A percentile compares a stretch with the other conserved stretches of the same genome.
These are phyloP conservation scores for Trypanosoma scelopori DNA, from an alignment of 208 protist species.

Conservation along the genomic window DNA sequence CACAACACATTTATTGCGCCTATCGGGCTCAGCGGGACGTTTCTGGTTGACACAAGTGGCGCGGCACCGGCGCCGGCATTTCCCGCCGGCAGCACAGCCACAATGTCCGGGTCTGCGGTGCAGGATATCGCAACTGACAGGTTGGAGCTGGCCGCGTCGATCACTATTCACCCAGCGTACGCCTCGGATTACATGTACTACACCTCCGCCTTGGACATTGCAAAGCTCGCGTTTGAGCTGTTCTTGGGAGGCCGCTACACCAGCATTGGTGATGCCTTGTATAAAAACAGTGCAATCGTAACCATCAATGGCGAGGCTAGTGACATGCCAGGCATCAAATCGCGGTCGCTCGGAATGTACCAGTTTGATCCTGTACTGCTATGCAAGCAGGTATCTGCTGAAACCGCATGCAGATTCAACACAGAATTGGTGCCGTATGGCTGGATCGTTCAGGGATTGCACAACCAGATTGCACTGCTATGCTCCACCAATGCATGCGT, in stretches of 20 bases:
- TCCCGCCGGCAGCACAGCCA: constrained; percentile 12
- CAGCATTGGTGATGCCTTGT: constrained; percentile 3
- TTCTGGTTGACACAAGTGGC: constrained; percentile 39
- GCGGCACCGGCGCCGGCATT: constrained; percentile 21
- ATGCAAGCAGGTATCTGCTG: constrained; percentile 18
- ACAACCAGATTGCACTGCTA: constrained; percentile 41
- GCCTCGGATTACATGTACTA: constrained; percentile 69
- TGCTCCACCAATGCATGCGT: constrained; percentile 25
- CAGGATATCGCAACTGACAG: constrained; percentile 34
- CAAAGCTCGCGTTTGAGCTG: constrained; percentile 21
- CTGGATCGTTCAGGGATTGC: constrained; percentile 23
- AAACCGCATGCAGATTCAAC: constrained; percentile 1
- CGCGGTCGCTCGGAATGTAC: constrained; percentile 33
- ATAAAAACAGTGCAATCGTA: constrained; percentile 1
- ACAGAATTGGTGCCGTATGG: constrained; percentile 26
- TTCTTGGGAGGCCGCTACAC: constrained; percentile 32
- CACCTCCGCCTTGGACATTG: constrained; percentile 45
- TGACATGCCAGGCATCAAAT: constrained; percentile 7
- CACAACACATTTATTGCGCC: constrained; percentile 39
- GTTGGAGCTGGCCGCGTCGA: constrained; percentile 4
- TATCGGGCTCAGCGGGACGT: constrained; percentile 45
- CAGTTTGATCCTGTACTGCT: constrained; percentile 27
- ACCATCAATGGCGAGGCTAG: neutral
- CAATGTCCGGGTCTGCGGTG: constrained; percentile 20
- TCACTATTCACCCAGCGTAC: constrained; percentile 46